Conservation (phyloP, 2,329 filamentous ascomycete species). For the Beauveria asiatica region DNA sequence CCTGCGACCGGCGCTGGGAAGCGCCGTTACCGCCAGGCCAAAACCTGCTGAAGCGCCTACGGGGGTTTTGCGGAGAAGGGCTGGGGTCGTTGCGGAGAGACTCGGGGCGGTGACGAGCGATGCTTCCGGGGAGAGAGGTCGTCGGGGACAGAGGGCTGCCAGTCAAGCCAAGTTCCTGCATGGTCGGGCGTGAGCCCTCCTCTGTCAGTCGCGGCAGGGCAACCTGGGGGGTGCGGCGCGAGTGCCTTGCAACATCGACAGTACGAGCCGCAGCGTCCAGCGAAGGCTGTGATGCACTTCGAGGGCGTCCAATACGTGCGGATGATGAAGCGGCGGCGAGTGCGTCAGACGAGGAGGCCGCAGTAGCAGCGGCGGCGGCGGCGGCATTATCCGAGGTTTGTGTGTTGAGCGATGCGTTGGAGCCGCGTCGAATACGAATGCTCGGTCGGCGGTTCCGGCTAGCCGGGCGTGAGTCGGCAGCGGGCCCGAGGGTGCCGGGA, state of each 20-base stretch:
- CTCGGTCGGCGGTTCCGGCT: conserved; percentile 10
- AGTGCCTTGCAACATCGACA: conserved; percentile 19
- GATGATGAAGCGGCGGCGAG: not conserved
- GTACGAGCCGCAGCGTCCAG: conserved; percentile 17
- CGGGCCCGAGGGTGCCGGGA: not conserved
- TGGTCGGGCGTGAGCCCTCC: conserved; percentile 27
- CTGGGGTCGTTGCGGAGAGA: not conserved
- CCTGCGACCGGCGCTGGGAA: not conserved
- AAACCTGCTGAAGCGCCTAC: conserved; percentile 6
- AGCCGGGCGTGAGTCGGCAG: not conserved
- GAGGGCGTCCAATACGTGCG: conserved; percentile 22
- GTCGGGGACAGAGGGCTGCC: conserved; percentile 19
- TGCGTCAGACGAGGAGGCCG: not conserved
- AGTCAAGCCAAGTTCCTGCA: conserved; percentile 24
- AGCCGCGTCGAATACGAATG: conserved; percentile 11
- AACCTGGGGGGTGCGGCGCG: conserved; percentile 23
- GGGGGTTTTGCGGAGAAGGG: not conserved
- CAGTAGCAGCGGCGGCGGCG: not conserved
- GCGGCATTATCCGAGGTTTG: not conserved
- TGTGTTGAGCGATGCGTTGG: not conserved
- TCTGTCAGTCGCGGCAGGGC: conserved; percentile 32
- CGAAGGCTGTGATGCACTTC: conserved; percentile 29
- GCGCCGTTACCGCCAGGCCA: conserved; percentile 9
- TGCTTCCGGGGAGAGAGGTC: conserved; percentile 20
- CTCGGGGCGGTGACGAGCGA: not conserved